Percentiles rank a stretch among this genome's conserved stretches.
Evolutionary conservation across 2,329 filamentous ascomycete genomes (phyloP).

Genomic region (Alternaria infectoria): DNA sequence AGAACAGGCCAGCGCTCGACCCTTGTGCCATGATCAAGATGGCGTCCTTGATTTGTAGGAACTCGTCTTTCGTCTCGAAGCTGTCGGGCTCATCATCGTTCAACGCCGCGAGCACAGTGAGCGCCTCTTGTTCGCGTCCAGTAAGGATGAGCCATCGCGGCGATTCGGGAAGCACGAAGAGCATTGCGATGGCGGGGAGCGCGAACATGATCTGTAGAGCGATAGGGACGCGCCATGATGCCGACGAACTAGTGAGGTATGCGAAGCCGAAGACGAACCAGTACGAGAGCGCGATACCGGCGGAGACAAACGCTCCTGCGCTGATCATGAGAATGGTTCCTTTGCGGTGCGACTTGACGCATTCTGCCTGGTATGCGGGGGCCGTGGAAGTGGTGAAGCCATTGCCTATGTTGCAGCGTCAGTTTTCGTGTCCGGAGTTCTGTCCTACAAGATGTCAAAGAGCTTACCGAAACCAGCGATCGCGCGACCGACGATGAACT

Average conservation of each 20-base stretch:
- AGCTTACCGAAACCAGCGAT: constrained; percentile 58
- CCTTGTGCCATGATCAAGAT: constrained; percentile 42
- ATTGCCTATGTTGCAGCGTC: constrained; percentile 48
- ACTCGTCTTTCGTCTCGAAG: constrained; percentile 46
- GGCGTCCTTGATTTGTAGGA: constrained; percentile 48
- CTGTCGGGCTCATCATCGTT: constrained; percentile 35
- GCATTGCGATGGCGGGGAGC: constrained; percentile 59
- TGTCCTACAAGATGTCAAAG: neutral
- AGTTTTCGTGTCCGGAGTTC: neutral
- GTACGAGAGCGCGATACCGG: constrained; percentile 58
- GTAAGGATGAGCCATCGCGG: constrained; percentile 65
- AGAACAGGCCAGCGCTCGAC: constrained; percentile 27
- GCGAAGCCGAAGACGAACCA: constrained; percentile 62
- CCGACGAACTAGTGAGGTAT: constrained; percentile 46
- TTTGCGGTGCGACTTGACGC: constrained; percentile 52
- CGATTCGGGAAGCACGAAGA: constrained; percentile 61
- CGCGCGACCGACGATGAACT: constrained; percentile 60
- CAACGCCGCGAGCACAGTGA: constrained; percentile 39
- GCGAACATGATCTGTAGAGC: constrained; percentile 65
- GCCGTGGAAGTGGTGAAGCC: constrained; percentile 60
- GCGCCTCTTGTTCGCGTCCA: constrained; percentile 56
- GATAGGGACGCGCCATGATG: constrained; percentile 62
- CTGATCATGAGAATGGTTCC: constrained; percentile 58
- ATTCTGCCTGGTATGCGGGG: constrained; percentile 60
- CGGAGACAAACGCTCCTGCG: constrained; percentile 57